Evolutionary conservation across 345 rosid genomes (phyloP), one percentile per base, ranked within the genome.

Genomic region (Barbarea vulgaris): DNA sequence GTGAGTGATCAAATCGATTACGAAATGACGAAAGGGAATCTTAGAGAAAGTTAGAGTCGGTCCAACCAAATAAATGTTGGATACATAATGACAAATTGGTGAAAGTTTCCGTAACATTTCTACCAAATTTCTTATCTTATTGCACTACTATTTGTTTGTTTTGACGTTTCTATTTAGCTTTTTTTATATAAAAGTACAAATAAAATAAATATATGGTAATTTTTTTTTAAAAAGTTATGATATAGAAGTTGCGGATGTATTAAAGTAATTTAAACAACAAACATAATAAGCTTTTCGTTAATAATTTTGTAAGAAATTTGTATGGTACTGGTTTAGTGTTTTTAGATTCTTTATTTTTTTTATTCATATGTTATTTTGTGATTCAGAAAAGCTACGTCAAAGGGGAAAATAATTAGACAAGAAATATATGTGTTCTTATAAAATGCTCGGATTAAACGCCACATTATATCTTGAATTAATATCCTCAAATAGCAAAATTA

Each of bases 31-130:
- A 17, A 3, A 63, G 58, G 54, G 80, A 77, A 77, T 77, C 67
- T 77, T 10, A 7, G 28, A 71, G 9, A 71, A 48, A 54, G 27
- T n/a, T n/a, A 18, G 31, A 64, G 72, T 55, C 9, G 3, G 53
- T 77, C 76, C 72, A 77, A 70, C 19, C 36, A 77, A 44, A 48
- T 59, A 71, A 39, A 3, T 21, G 62, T 21, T 71, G 22, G 54
- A 14, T 57, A 58, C 67, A 71, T 77, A 57, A 28, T 70, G 80
- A 64, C 80, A 77, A 70, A 70, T 48, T 69, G 59, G 7, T 62
- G 70, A 53, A 69, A 69, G 59, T 62, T 61, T 56, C 14, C 63
- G 9, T 60, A 21, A 19, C 47, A 3, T 28, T 52, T 61, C 69
- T 61, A 46, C 28, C 63, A 52, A 42, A 22, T 22, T 27, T 66